Evolutionary conservation across 2,329 filamentous ascomycete species (phyloP), one percentile per base, ranked within the genome.

Genomic region (Epichloe amarillans): DNA sequence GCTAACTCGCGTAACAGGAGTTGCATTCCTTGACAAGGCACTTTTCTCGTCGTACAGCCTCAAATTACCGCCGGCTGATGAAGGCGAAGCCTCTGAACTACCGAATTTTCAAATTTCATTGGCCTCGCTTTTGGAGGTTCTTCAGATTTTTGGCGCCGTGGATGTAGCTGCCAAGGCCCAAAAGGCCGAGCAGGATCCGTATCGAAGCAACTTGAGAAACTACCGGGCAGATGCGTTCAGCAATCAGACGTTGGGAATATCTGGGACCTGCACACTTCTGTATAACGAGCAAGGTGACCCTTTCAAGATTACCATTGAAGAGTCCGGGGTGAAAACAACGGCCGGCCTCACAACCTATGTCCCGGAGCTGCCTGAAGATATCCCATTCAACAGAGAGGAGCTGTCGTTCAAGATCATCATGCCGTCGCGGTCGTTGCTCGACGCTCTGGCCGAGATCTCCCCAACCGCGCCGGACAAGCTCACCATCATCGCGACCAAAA

Each of bases 371-470:
- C 76, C 80, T 15, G 84, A 90, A 48, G 84, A 90, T 48, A 97
- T 98, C 44, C 93, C 91, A 0, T 88, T 98, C 57, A 82, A 91
- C 61, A 80, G 89, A 35, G 79, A 88, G 47, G 79, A 83, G 49
- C 74, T 97, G 8, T 75, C 81, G 8, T 86, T 96, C 71, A 98
- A 97, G 65, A 88, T 95, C 53, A 97, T 98, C 63, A 95, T 96
- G 86, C 86, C 84, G 57, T 80, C 84, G 11, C 77, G 77, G 36
- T 84, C 79, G 67, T 76, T 91, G 4, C 75, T 85, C 11, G 86
- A 90, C 60, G 81, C 83, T 15, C 72, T 90, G 40, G 75, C 78
- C 1, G 86, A 91, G 62, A 75, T 84, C 46, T 78, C 76, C 1
- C 77, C 77, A 12, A 84, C 89, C 26, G 80, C 77, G n/a, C 89